These are phyloP conservation scores for Paraphaeosphaeria minitans DNA, from an alignment of 2,329 filamentous ascomycete genomes.

Conservation along the genomic window DNA sequence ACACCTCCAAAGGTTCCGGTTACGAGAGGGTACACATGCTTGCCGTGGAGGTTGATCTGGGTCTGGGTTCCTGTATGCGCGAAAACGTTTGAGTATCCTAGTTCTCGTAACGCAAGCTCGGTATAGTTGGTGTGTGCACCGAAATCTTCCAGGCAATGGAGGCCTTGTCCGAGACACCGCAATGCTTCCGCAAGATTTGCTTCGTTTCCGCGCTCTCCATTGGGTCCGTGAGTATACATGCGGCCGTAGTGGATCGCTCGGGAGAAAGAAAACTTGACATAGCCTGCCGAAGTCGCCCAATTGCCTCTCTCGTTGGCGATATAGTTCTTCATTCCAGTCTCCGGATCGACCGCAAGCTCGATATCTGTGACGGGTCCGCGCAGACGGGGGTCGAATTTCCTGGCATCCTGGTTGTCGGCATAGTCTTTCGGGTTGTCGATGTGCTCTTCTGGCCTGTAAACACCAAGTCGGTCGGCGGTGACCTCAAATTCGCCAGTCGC, in stretches of 20 bases:
- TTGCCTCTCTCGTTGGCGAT: conserved; percentile 87
- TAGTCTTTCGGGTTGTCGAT: conserved; percentile 56
- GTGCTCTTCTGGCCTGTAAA: conserved; percentile 58
- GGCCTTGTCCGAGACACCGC: conserved; percentile 57
- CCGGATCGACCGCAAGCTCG: conserved; percentile 53
- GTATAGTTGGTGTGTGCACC: conserved; percentile 62
- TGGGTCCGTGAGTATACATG: conserved; percentile 52
- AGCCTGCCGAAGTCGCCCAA: conserved; percentile 90
- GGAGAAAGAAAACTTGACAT: conserved; percentile 62
- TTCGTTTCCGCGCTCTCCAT: conserved; percentile 48
- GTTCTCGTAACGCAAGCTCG: conserved; percentile 58
- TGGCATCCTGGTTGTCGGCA: conserved; percentile 76
- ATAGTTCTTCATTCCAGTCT: conserved; percentile 95
- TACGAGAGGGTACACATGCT: conserved; percentile 57
- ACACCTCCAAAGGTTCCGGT: conserved; percentile 62
- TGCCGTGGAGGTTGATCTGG: conserved; percentile 53
- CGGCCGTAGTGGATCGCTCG: conserved; percentile 56
- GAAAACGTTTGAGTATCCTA: conserved; percentile 59
- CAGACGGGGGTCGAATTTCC: conserved; percentile 78
- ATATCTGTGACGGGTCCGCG: conserved; percentile 70
- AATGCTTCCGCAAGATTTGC: conserved; percentile 56
- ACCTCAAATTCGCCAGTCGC: conserved; percentile 63
- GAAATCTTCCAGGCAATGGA: conserved; percentile 61
- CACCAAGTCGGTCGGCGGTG: conserved; percentile 57
- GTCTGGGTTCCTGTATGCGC: conserved; percentile 56